phyloP scores from a whole-genome alignment of 2,329 filamentous ascomycete species.

The Sphaerulina vaccinii region DNA sequence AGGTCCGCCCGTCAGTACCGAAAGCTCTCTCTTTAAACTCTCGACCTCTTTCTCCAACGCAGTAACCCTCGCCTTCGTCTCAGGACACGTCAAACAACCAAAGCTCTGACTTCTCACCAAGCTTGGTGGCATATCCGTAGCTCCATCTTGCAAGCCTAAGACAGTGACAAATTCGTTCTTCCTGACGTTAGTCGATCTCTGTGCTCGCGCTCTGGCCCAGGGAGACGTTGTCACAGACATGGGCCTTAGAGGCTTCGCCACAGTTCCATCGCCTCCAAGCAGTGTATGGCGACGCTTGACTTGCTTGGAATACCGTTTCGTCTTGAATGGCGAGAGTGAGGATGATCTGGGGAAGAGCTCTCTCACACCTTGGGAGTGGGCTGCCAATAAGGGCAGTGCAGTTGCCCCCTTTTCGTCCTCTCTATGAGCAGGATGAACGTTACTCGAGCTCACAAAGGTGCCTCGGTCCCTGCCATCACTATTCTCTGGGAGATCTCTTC shows the following conservation, averaged over 20 bases:
- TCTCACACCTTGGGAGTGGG: conserved; percentile 29
- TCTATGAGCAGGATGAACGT: conserved; percentile 1
- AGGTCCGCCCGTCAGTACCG: conserved; percentile 31
- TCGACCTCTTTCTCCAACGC: conserved; percentile 30
- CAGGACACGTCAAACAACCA: conserved; percentile 19
- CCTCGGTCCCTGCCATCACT: too few species aligned
- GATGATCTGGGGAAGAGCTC: conserved; percentile 33
- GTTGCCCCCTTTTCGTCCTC: conserved; percentile 27
- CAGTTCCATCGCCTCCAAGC: not conserved
- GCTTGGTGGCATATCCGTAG: not conserved
- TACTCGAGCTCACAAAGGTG: too few species aligned
- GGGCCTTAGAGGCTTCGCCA: not conserved
- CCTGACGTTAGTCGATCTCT: conserved; percentile 1
- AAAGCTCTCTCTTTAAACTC: conserved; percentile 31
- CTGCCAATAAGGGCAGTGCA: conserved; percentile 24
- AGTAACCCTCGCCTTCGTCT: conserved; percentile 23
- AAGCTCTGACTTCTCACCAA: conserved; percentile 2
- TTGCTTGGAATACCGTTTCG: not conserved
- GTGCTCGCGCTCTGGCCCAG: conserved; percentile 26
- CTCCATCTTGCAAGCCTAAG: not conserved
- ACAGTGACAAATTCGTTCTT: conserved; percentile 17
- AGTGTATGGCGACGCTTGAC: conserved; percentile 8
- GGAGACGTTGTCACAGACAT: conserved; percentile 24
- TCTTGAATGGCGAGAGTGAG: conserved; percentile 26
- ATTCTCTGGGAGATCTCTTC: too few species aligned